Evolutionary conservation across 352 stramenopile genomes (phyloP).

Genomic region (Phytophthora kernoviae): DNA sequence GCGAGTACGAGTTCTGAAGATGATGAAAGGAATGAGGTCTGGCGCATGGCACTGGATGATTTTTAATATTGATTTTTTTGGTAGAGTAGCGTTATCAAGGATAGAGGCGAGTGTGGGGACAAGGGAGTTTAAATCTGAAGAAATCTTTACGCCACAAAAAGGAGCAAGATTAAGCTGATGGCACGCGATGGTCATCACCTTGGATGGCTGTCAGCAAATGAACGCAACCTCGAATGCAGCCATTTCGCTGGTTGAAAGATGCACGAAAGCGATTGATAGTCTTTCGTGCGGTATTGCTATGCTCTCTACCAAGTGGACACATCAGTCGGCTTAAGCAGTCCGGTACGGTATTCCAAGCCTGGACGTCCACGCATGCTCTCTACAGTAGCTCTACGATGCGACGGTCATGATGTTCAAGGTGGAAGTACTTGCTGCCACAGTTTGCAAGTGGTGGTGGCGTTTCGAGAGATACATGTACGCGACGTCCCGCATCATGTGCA

Average conservation of each 20-base stretch:
- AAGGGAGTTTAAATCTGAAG: constrained; percentile 6
- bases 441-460: too few relatives aligned
- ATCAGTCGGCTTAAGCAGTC: neutral
- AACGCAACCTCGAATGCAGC: constrained; percentile 2
- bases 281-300: neutral
- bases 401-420: too few relatives aligned
- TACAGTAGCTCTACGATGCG: constrained; percentile 8
- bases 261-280: constrained; percentile 11
- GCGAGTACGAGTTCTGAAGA: constrained; percentile 64
- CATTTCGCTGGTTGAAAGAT: constrained; percentile 11
- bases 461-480: too few relatives aligned
- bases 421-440: too few relatives aligned
- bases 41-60: constrained; percentile 16
- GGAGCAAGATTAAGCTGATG: constrained; percentile 10
- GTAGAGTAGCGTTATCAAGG: constrained; percentile 29
- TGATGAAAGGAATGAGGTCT: neutral
- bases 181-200: too few relatives aligned
- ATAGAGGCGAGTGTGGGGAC: constrained; percentile 12
- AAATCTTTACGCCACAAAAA: constrained; percentile 32
- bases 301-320: constrained; percentile 1
- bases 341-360: too few relatives aligned
- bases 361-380: constrained; percentile 2
- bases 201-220: neutral
- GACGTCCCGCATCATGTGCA: too few relatives aligned
- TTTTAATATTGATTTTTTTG: constrained; percentile 38